phyloP scores from a whole-genome alignment of 176 grass and related monocot species.

The Phragmites australis region DNA sequence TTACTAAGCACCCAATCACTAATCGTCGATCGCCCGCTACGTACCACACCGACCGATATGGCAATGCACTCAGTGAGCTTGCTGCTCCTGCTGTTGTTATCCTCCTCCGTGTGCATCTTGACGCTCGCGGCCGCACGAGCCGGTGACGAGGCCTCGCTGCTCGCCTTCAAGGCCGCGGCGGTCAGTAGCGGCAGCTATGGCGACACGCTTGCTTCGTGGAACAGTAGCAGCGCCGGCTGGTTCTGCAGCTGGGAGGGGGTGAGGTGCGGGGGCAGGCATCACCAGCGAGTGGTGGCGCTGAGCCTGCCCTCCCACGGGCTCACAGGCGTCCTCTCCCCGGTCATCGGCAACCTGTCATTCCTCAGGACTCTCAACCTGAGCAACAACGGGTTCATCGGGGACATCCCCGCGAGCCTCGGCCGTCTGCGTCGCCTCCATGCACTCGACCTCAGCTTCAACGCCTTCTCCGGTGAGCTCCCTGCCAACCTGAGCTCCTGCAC shows the following conservation, averaged over 20 bases:
- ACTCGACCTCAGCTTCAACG: neutral
- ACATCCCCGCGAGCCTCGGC: conserved; percentile 16
- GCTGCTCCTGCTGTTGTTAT: neutral
- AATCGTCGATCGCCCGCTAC: too few species aligned
- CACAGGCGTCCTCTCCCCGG: neutral
- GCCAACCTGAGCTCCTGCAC: conserved; percentile 5
- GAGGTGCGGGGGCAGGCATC: neutral
- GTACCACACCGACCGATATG: too few species aligned
- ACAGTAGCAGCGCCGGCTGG: neutral
- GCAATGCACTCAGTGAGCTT: neutral
- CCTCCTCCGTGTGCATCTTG: too few species aligned
- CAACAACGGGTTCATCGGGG: neutral
- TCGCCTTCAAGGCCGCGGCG: neutral
- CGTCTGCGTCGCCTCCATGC: neutral
- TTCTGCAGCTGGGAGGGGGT: conserved; percentile 2
- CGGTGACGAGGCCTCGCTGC: neutral
- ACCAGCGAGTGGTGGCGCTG: neutral
- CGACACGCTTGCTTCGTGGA: neutral
- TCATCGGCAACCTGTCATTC: neutral
- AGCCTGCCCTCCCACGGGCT: neutral
- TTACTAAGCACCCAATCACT: too few species aligned
- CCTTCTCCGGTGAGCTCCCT: conserved; percentile 2
- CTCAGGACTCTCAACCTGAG: conserved; percentile 5
- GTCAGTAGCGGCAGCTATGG: neutral
- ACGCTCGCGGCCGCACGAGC: neutral